phyloP scores from a whole-genome alignment of 164 flowering plant species.

The Vitis cinerea region DNA sequence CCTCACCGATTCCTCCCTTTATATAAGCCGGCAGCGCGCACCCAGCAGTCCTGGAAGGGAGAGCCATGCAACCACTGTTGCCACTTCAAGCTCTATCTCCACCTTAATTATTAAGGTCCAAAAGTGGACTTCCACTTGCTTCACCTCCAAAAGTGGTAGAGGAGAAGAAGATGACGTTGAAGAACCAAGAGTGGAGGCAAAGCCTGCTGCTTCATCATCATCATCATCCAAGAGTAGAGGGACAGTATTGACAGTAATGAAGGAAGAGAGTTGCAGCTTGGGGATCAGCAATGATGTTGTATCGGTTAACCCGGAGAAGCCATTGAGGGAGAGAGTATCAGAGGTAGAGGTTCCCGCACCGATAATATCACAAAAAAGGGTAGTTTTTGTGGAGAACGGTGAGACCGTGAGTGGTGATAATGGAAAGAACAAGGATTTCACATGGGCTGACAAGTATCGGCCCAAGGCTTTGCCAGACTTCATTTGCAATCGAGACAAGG shows the following conservation, averaged over 20 bases:
- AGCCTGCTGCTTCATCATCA: not conserved
- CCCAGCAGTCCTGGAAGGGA: conserved; percentile 25
- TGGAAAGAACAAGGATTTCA: conserved; percentile 14
- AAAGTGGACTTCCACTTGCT: conserved; percentile 23
- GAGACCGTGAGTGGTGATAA: not conserved
- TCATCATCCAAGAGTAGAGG: too few relatives aligned
- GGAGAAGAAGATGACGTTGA: not conserved
- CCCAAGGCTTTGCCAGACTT: conserved; percentile 48
- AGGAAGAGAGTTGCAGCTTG: too few relatives aligned
- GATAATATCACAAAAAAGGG: conserved; percentile 1
- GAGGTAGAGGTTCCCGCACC: conserved; percentile 8
- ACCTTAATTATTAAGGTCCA: conserved; percentile 24
- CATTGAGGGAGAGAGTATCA: conserved; percentile 60
- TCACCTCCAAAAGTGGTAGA: conserved; percentile 10
- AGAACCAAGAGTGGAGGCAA: not conserved
- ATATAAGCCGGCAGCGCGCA: conserved; percentile 11
- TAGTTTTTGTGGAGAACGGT: not conserved
- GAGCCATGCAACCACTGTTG: conserved; percentile 14
- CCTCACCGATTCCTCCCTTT: conserved; percentile 29
- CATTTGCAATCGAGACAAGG: conserved; percentile 53
- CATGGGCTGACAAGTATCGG: conserved; percentile 55
- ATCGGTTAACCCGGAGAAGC: conserved; percentile 27
- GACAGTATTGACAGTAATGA: too few relatives aligned
- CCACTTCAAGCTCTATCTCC: conserved; percentile 20
- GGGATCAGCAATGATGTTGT: too few relatives aligned